Evolutionary conservation across 1,284 basidiomycete genomes (phyloP), one percentile per base, ranked within the genome.

Genomic region (Apiotrichum porosum): DNA sequence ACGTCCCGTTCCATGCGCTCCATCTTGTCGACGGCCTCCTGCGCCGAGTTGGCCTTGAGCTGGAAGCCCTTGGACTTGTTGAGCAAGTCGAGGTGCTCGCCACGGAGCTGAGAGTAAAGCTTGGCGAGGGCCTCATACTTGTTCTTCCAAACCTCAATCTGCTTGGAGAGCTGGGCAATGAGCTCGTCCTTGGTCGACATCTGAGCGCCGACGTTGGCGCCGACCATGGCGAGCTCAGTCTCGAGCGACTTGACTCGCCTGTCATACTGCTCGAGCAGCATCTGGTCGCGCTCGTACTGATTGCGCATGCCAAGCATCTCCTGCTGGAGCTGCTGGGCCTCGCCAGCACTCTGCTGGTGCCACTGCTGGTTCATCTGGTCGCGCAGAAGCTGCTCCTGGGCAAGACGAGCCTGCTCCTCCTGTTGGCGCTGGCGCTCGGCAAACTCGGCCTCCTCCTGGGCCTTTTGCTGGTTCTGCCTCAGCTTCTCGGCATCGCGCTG

Each of bases 61-160:
- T 98, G 93, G 81, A 95, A 82, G 65, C 90, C 86, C 78, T 98
- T 98, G 79, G 89, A 94, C 76, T 95, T 97, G 63, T 85, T 82
- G 41, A 99, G 82, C 83, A 98, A 88, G 64, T 99, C 95, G 45
- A 99, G 79, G 72, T 99, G 95, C 72, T 98, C 95, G 28, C 88
- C 86, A 37, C 95, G 87, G 12, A 99, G 82, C 71, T 98, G 95
- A 61, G 91, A 95, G 79, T 99, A 99, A 9, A 99, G 81, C 74
- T 98, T 99, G 38, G 95, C 95, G 49, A 99, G 80, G 0, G 94
- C 90, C 73, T 99, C 95, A 74, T 98, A 99, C 75, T 99, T 99
- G 78, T 92, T 93, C 54, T 91, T 85, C 95, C 95, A 99, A 19
- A 95, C 77, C 8, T 84, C 87, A 54, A 97, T 92, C 75, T 99